Conservation (phyloP, 352 stramenopile species). For the Phytophthora sansomeana region DNA sequence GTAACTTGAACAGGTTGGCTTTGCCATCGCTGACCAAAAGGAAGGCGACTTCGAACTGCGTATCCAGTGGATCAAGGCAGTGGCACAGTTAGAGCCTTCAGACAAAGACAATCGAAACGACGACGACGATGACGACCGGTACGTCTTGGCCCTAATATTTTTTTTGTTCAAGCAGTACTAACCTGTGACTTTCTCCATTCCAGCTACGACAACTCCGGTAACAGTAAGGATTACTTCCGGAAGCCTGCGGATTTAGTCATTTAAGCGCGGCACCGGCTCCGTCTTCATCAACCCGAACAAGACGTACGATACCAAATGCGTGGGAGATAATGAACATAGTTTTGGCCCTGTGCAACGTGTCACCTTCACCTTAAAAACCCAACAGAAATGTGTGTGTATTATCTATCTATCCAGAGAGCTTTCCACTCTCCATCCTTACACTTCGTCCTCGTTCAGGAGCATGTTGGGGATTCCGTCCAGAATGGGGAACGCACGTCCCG, state of each 20-base stretch:
- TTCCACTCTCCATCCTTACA: conserved; percentile 47
- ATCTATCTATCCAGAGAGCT: conserved; percentile 42
- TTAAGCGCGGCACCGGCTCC: conserved; percentile 36
- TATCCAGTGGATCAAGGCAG: conserved; percentile 88
- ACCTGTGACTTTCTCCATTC: conserved; percentile 6
- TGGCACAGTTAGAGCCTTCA: conserved; percentile 65
- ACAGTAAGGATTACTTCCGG: conserved; percentile 50
- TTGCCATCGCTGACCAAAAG: conserved; percentile 88
- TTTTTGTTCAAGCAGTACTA: not conserved
- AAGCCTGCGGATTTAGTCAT: conserved; percentile 74
- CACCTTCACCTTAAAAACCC: conserved; percentile 5
- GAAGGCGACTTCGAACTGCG: conserved; percentile 87
- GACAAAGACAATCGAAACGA: conserved; percentile 40
- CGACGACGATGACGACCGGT: conserved; percentile 44
- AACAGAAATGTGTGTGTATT: conserved; percentile 19
- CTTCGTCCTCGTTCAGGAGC: conserved; percentile 92
- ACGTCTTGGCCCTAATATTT: not conserved
- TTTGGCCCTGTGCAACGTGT: conserved; percentile 14
- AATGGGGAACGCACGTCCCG: conserved; percentile 96
- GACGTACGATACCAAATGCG: conserved; percentile 1
- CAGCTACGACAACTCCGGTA: conserved; percentile 44
- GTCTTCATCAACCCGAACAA: not conserved
- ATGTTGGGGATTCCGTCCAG: conserved; percentile 98
- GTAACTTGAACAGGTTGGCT: conserved; percentile 60
- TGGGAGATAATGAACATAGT: conserved; percentile 37